Evolutionary conservation across 2,329 filamentous ascomycete species (phyloP).

Genomic region (Claviceps digitariae): DNA sequence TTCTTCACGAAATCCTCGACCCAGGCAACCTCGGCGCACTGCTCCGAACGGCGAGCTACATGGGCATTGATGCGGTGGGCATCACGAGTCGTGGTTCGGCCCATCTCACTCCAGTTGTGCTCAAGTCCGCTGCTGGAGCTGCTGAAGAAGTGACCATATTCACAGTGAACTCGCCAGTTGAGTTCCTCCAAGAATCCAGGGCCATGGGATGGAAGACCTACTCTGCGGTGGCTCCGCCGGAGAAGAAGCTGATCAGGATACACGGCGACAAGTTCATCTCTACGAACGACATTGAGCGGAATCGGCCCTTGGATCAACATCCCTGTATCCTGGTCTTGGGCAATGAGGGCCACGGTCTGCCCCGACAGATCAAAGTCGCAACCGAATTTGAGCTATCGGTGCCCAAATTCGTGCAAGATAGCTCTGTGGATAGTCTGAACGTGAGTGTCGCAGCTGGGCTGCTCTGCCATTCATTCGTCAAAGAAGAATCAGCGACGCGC

Average conservation of each 20-base stretch:
- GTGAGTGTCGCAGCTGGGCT: conserved; percentile 79
- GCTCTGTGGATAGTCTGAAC: conserved; percentile 76
- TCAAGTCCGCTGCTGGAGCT: conserved; percentile 83
- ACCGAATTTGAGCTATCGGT: conserved; percentile 58
- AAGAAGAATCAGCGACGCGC: conserved; percentile 14
- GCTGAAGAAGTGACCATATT: conserved; percentile 69
- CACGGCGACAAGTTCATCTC: conserved; percentile 33
- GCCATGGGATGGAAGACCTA: conserved; percentile 71
- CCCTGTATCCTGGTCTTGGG: conserved; percentile 75
- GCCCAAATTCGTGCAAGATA: conserved; percentile 35
- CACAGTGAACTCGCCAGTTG: conserved; percentile 48
- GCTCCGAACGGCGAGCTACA: conserved; percentile 74
- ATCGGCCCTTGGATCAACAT: conserved; percentile 39
- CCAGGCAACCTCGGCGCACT: conserved; percentile 86
- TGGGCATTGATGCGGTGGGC: conserved; percentile 76
- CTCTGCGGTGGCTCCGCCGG: conserved; percentile 49
- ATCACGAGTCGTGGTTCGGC: conserved; percentile 64
- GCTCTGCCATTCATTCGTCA: conserved; percentile 56
- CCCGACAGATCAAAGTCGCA: conserved; percentile 46
- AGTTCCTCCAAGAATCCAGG: conserved; percentile 57
- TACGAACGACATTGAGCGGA: conserved; percentile 32
- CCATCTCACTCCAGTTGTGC: conserved; percentile 57
- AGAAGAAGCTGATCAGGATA: conserved; percentile 18
- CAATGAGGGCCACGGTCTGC: conserved; percentile 64
- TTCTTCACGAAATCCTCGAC: conserved; percentile 68